These are phyloP conservation scores for Coemansia sp. DNA, from an alignment of 192 early-diverging fungal genomes.

Conservation along the genomic window DNA sequence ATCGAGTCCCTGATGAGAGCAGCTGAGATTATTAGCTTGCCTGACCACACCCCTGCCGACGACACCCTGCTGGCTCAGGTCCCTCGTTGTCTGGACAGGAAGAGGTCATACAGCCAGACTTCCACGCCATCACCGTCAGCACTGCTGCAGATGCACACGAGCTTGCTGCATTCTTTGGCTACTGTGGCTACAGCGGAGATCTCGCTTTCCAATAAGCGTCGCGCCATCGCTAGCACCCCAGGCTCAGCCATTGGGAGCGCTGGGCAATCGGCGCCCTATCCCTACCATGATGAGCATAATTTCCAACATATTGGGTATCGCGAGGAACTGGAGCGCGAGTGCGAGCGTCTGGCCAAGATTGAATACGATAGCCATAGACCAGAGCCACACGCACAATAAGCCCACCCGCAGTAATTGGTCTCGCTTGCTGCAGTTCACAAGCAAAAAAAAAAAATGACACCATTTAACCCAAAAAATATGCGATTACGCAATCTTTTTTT, in stretches of 20 bases:
- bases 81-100: slow-evolving; percentile 8
- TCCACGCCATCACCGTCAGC: background rate
- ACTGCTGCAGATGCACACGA: slow-evolving; percentile 8
- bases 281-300: slow-evolving; percentile 5
- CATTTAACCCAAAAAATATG: background rate
- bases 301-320: slow-evolving; percentile 25
- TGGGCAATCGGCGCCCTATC: background rate
- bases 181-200: slow-evolving; percentile 44
- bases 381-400: background rate
- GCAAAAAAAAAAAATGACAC: background rate
- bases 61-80: slow-evolving; percentile 11
- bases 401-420: background rate
- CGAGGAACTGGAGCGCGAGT: slow-evolving; percentile 43
- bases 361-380: background rate
- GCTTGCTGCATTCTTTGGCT: slow-evolving; percentile 42
- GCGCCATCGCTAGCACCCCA: slow-evolving; percentile 1
- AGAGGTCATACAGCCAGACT: slow-evolving; percentile 21
- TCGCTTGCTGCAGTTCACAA: background rate
- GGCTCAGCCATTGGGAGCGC: slow-evolving; percentile 1
- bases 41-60: slow-evolving; percentile 3
- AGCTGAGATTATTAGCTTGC: slow-evolving; percentile 29
- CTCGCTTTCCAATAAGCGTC: slow-evolving; percentile 26
- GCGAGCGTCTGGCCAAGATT: slow-evolving; percentile 36
- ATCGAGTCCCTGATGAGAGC: slow-evolving; percentile 44
- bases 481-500: background rate